Evolutionary conservation across 2,329 filamentous ascomycete genomes (phyloP).

Genomic region (Fusarium mexicanum): DNA sequence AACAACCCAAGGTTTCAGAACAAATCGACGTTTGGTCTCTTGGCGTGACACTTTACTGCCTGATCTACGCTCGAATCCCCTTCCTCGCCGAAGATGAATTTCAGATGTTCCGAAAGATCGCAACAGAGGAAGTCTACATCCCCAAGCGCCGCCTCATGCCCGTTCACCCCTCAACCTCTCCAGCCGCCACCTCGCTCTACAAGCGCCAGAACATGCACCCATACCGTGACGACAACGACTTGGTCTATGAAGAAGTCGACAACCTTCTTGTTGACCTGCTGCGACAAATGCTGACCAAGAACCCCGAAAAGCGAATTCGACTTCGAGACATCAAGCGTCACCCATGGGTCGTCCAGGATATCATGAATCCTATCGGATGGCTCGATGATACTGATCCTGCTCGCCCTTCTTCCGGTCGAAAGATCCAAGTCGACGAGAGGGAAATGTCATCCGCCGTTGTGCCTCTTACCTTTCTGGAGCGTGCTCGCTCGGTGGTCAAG

Average conservation of each 20-base stretch:
- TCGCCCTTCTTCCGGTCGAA: constrained; percentile 78
- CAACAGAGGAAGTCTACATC: constrained; percentile 91
- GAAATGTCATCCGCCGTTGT: constrained; percentile 93
- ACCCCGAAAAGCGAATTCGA: constrained; percentile 87
- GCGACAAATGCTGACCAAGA: constrained; percentile 82
- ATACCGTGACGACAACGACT: constrained; percentile 79
- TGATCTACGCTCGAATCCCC: constrained; percentile 92
- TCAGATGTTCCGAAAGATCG: constrained; percentile 90
- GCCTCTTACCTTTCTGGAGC: constrained; percentile 86
- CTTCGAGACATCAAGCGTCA: constrained; percentile 94
- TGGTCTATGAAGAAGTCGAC: constrained; percentile 87
- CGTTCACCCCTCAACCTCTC: constrained; percentile 68
- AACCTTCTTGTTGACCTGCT: constrained; percentile 83
- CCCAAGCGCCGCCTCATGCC: constrained; percentile 84
- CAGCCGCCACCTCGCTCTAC: constrained; percentile 63
- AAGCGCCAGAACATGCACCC: constrained; percentile 69
- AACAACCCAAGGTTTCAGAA: constrained; percentile 82
- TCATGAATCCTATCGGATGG: constrained; percentile 81
- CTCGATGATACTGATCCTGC: constrained; percentile 93
- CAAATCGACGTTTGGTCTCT: constrained; percentile 98
- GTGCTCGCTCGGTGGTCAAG: constrained; percentile 81
- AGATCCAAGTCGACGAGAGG: constrained; percentile 90
- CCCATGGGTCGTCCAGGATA: constrained; percentile 85
- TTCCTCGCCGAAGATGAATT: constrained; percentile 94
- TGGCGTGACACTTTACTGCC: constrained; percentile 93